Evolutionary conservation across 768 basidiomycete genomes (phyloP), one percentile per base, ranked within the genome.

Genomic region (Suillus spraguei): DNA sequence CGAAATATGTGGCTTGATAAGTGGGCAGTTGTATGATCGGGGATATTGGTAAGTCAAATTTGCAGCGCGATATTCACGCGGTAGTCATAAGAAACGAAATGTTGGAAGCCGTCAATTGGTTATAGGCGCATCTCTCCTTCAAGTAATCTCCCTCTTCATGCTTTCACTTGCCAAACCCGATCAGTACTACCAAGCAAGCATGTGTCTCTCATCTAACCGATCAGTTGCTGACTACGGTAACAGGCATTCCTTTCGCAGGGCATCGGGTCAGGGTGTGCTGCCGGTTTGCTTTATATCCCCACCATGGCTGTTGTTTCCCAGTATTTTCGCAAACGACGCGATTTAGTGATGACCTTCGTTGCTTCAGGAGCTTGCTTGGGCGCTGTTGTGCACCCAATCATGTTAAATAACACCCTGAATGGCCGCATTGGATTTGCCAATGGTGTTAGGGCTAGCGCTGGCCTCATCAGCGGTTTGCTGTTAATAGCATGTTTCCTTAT

Each of bases 341-440:
- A 81, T 6, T 70, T 86, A 42, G 85, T 83, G 0, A 84, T 86
- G 64, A 83, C 86, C 17, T 74, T 88, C 49, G 83, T 79, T 41
- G 83, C 84, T 16, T 83, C 84, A 20, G 82, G 82, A 28, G 81
- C 86, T n/a, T 85, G 83, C 20, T 69, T 87, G 16, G 88, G 89
- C 3, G 87, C 85, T 13, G 78, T 84, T 28, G 68, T 89, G 10
- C 86, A 87, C 63, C 85, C 87, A 3, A 86, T 88, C 67, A 81
- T 88, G 77, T 76, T 91, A 24, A 89, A 90, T 69, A 77, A 81
- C 44, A 74, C 68, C 3, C 65, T 60, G 63, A 81, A 79, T 61
- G 80, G 81, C 4, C 67, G 66, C 3, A 75, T 82, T 17, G 85
- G 88, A 4, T 81, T 86, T 49, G 76, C 72, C 16, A 78, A 74